These are phyloP conservation scores for Cymbopogon citratus DNA, from an alignment of 176 grass and related monocot species.

Conservation along the genomic window DNA sequence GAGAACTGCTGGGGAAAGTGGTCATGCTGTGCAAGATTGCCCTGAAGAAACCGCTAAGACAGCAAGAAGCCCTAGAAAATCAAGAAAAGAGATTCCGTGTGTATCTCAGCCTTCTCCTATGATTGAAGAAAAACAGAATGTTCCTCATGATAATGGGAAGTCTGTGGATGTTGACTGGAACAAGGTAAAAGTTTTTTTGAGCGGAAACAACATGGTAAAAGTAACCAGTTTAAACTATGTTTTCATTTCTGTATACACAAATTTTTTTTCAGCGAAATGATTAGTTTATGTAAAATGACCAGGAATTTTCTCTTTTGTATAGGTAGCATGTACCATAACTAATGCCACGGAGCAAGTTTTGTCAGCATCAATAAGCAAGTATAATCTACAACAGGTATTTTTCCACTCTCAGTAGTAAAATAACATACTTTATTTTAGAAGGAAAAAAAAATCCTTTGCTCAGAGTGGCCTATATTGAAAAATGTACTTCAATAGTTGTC, in stretches of 20 bases:
- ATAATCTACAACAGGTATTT: conserved; percentile 74
- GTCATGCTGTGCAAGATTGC: conserved; percentile 17
- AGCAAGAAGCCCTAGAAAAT: conserved; percentile 28
- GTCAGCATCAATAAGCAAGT: conserved; percentile 48
- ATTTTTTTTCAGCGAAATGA: conserved; percentile 18
- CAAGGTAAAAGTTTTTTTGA: conserved; percentile 53
- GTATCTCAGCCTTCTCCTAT: conserved; percentile 17
- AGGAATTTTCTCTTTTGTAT: conserved; percentile 17
- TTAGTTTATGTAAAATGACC: conserved; percentile 16
- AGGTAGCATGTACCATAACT: conserved; percentile 44
- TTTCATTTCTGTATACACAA: neutral
- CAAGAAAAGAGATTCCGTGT: conserved; percentile 22
- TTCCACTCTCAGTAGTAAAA: neutral
- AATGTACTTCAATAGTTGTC: neutral
- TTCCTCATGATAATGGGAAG: conserved; percentile 10
- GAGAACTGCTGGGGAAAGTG: conserved; percentile 35
- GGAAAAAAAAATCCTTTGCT: neutral
- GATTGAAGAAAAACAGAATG: conserved; percentile 28
- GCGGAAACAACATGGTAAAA: conserved; percentile 58
- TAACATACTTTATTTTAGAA: neutral
- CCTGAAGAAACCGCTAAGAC: conserved; percentile 41
- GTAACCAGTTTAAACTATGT: neutral
- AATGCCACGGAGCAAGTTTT: conserved; percentile 49
- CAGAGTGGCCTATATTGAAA: neutral
- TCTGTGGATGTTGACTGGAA: conserved; percentile 36